Conservation (phyloP, 495 filamentous ascomycete species). For the Hypoxylon intermedium region DNA sequence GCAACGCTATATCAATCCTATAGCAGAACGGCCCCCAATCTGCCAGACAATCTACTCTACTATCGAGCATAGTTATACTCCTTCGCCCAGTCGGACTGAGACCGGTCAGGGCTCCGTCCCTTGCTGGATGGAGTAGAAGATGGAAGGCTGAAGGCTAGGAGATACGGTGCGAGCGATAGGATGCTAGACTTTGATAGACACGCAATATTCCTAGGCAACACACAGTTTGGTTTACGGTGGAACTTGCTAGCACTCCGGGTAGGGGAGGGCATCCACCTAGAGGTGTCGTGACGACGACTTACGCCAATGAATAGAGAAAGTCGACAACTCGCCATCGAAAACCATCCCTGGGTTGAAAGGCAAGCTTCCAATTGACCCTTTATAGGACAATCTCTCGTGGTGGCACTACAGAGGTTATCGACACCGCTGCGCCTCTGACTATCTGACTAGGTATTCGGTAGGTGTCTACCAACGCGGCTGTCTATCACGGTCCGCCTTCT, state of each 20-base stretch:
- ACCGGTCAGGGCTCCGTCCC: constrained; percentile 9
- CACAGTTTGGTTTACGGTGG: constrained; percentile 10
- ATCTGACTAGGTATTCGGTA: too few relatives aligned
- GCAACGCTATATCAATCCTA: constrained; percentile 6
- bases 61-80: background rate
- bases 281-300: constrained; percentile 19
- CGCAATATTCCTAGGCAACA: background rate
- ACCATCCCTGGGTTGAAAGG: background rate
- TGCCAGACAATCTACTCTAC: background rate
- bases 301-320: constrained; percentile 9
- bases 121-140: background rate
- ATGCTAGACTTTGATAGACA: background rate
- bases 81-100: constrained; percentile 21
- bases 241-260: background rate
- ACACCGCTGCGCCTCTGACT: constrained; percentile 4
- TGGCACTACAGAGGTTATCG: constrained; percentile 7
- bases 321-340: constrained; percentile 7
- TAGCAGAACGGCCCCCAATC: background rate
- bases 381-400: constrained; percentile 1
- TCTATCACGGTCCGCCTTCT: constrained; percentile 14
- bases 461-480: background rate
- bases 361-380: constrained; percentile 16
- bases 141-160: background rate
- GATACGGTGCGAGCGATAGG: constrained; percentile 9
- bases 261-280: constrained; percentile 4